phyloP scores from a whole-genome alignment of 495 filamentous ascomycete species.

The Aspergillus incahuasiensis region DNA sequence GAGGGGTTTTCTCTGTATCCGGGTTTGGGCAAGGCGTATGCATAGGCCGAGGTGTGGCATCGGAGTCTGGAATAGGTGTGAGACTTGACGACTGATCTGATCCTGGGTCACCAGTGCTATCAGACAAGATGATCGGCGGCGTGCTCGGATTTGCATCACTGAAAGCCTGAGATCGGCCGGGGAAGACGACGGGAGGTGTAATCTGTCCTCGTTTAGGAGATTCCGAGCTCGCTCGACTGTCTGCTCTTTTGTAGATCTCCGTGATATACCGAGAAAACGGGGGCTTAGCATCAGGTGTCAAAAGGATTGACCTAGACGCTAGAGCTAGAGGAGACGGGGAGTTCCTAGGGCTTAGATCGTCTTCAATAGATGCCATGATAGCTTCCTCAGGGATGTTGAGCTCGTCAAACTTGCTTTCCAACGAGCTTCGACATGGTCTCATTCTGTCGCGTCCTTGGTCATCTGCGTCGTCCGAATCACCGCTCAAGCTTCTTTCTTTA shows the following conservation, averaged over 20 bases:
- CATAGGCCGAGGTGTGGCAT: slow-evolving; percentile 37
- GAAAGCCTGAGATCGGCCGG: neutral
- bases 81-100: slow-evolving; percentile 15
- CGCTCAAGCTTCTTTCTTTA: slow-evolving; percentile 24
- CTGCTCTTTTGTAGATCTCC: slow-evolving; percentile 22
- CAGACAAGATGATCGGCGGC: slow-evolving; percentile 23
- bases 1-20: slow-evolving; percentile 64
- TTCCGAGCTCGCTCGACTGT: slow-evolving; percentile 2
- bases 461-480: slow-evolving; percentile 20
- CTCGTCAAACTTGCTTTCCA: slow-evolving; percentile 34
- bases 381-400: slow-evolving; percentile 41
- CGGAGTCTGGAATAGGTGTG: slow-evolving; percentile 28
- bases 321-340: slow-evolving; percentile 16
- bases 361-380: slow-evolving; percentile 25
- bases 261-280: slow-evolving; percentile 20
- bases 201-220: slow-evolving; percentile 26
- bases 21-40: slow-evolving; percentile 29
- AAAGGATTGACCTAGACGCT: slow-evolving; percentile 3
- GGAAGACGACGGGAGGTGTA: slow-evolving; percentile 31
- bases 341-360: slow-evolving; percentile 23
- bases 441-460: slow-evolving; percentile 24
- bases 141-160: slow-evolving; percentile 23
- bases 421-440: slow-evolving; percentile 23
- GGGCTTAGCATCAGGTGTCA: slow-evolving; percentile 2
- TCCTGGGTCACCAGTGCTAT: slow-evolving; percentile 1